These are phyloP conservation scores for Thalassiosira hispida DNA, from an alignment of 352 stramenopile genomes.

Conservation along the genomic window DNA sequence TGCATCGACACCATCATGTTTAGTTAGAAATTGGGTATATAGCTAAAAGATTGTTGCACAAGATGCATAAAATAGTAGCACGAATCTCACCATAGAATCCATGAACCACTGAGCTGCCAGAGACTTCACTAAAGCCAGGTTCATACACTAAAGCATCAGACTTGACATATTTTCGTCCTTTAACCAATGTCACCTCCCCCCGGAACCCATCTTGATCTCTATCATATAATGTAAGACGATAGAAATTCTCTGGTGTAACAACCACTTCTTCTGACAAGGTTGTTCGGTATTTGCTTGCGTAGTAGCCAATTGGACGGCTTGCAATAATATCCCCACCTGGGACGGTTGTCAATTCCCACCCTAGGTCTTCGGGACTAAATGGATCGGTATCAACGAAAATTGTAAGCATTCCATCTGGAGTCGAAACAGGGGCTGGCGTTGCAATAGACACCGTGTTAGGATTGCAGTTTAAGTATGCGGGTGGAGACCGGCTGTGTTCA, in stretches of 20 bases:
- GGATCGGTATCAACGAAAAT: slow-evolving; percentile 41
- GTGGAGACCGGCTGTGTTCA: slow-evolving; percentile 28
- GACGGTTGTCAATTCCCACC: slow-evolving; percentile 37
- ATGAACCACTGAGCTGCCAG: slow-evolving; percentile 21
- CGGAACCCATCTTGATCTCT: slow-evolving; percentile 34
- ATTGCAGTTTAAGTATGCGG: slow-evolving; percentile 33
- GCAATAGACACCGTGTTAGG: neutral
- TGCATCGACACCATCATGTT: too few species aligned
- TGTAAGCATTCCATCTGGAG: slow-evolving; percentile 27
- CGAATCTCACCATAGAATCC: slow-evolving; percentile 51
- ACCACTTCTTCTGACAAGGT: slow-evolving; percentile 31
- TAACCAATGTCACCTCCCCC: slow-evolving; percentile 32
- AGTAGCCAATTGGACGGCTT: slow-evolving; percentile 31
- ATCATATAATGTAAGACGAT: slow-evolving; percentile 39
- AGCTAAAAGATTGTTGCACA: too few species aligned
- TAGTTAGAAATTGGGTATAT: too few species aligned
- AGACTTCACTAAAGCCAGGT: slow-evolving; percentile 35
- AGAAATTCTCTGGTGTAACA: slow-evolving; percentile 40
- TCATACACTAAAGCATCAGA: slow-evolving; percentile 28
- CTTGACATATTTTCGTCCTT: slow-evolving; percentile 17
- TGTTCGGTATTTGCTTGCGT: slow-evolving; percentile 15
- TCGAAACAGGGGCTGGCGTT: slow-evolving; percentile 19
- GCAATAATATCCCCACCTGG: slow-evolving; percentile 17
- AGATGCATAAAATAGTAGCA: too few species aligned
- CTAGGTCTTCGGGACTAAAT: slow-evolving; percentile 31